These are phyloP conservation scores for Solanum hybrid DNA, from an alignment of 305 asterid genomes.

Conservation along the genomic window DNA sequence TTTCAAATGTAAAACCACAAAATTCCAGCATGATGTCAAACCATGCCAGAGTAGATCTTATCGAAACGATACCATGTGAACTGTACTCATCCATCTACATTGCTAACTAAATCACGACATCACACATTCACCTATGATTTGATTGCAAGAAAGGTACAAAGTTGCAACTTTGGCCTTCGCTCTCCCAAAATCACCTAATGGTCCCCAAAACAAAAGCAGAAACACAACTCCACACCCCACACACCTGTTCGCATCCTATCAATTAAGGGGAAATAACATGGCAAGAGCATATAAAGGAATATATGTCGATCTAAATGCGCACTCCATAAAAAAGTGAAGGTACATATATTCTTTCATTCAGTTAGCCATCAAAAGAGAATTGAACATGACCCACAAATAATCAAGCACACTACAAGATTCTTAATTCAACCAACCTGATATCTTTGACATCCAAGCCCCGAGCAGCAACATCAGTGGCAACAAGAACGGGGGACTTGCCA, in stretches of 20 bases:
- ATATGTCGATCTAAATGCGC: background rate
- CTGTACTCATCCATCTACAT: background rate
- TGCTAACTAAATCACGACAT: background rate
- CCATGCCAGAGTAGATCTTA: background rate
- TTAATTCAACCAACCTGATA: constrained; percentile 46
- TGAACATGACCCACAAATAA: background rate
- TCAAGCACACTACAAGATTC: background rate
- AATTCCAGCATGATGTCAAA: background rate
- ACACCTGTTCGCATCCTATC: background rate
- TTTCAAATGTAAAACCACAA: background rate
- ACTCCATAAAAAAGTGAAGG: background rate
- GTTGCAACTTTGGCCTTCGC: background rate
- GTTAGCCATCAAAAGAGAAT: background rate
- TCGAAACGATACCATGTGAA: background rate
- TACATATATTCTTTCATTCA: background rate
- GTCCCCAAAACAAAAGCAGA: background rate
- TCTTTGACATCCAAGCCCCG: constrained; percentile 97
- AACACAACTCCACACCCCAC: background rate
- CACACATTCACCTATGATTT: background rate
- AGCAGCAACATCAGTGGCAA: constrained; percentile 98
- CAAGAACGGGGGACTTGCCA: constrained; percentile 89
- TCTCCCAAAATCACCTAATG: background rate
- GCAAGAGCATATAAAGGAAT: background rate
- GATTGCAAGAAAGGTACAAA: background rate
- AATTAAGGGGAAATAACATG: background rate